Evolutionary conservation across 2,329 filamentous ascomycete genomes (phyloP), one percentile per base, ranked within the genome.

Genomic region (Sarocladium brachiariae): DNA sequence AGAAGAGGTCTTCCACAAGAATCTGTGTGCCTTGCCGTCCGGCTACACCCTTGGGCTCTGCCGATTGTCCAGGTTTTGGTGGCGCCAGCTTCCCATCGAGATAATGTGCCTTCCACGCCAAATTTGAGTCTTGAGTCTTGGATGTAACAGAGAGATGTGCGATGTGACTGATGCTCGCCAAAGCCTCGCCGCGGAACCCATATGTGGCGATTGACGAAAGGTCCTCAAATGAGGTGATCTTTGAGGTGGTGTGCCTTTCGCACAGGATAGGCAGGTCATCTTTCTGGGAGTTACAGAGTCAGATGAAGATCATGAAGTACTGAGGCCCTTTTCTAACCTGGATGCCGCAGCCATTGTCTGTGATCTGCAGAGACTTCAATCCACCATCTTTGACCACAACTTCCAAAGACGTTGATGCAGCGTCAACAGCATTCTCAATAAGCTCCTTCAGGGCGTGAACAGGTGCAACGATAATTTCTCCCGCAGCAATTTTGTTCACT

Each of bases 161-260:
- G 59, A 99, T 96, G 65, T 99, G 93, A 63, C 92, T 97, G 65
- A 99, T 99, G 69, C 93, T 97, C 13, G 93, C 93, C 50, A 99
- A 72, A 3, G 93, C 93, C 69, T 99, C 93, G 51, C 93, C 93
- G 50, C 93, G 86, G 63, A 99, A 99, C n/a, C 93, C 93, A 66
- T 99, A 99, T 1, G 93, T 97, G 48, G 84, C 85, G 56, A 99
- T 97, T 4, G 84, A 87, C 35, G 82, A 82, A 45, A 99, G 74
- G 65, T 99, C 93, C 65, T 97, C 92, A 58, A 99, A 99, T 4
- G 82, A 81, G 59, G 93, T 90, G 52, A 99, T 77, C 65, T 99
- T 99, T 11, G 92, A 97, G 0, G 93, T 99, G 9, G 93, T 99
- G 64, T 96, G 96, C 48, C 93, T 84, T 66, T 97, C 90, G 63